These are phyloP conservation scores for Boletus sp. DNA, from an alignment of 768 basidiomycete genomes.

Conservation along the genomic window DNA sequence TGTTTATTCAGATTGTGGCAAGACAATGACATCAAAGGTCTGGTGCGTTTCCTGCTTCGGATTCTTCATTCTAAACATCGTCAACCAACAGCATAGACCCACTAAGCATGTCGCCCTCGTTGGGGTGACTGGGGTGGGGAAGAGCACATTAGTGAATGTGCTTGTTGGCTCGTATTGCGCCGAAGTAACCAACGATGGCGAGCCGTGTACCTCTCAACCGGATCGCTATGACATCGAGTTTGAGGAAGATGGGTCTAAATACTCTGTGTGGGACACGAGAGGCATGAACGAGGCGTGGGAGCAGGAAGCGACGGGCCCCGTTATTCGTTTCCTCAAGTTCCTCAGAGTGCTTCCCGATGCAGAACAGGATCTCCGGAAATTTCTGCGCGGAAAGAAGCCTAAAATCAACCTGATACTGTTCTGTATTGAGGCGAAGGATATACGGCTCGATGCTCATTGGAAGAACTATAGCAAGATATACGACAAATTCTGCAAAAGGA, in stretches of 20 bases:
- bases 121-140: slow-evolving; percentile 13
- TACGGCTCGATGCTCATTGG: slow-evolving; percentile 7
- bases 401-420: slow-evolving; percentile 9
- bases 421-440: slow-evolving; percentile 11
- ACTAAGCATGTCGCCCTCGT: slow-evolving; percentile 15
- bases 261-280: slow-evolving; percentile 13
- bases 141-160: slow-evolving; percentile 19
- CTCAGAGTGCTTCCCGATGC: slow-evolving; percentile 6
- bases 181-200: slow-evolving; percentile 4
- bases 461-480: slow-evolving; percentile 11
- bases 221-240: neutral
- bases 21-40: slow-evolving; percentile 3
- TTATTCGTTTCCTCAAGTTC: slow-evolving; percentile 4
- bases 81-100: neutral
- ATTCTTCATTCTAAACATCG: neutral
- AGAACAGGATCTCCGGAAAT: slow-evolving; percentile 6
- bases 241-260: neutral
- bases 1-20: neutral
- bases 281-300: slow-evolving; percentile 11
- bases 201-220: slow-evolving; percentile 1
- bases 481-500: slow-evolving; percentile 11
- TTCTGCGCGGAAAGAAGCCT: slow-evolving; percentile 12
- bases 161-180: slow-evolving; percentile 1
- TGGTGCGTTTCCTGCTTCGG: neutral
- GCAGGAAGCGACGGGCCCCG: neutral